Evolutionary conservation across 179 eudicot genomes (phyloP), one percentile per base, ranked within the genome.

Genomic region (Gypsophila paniculata): DNA sequence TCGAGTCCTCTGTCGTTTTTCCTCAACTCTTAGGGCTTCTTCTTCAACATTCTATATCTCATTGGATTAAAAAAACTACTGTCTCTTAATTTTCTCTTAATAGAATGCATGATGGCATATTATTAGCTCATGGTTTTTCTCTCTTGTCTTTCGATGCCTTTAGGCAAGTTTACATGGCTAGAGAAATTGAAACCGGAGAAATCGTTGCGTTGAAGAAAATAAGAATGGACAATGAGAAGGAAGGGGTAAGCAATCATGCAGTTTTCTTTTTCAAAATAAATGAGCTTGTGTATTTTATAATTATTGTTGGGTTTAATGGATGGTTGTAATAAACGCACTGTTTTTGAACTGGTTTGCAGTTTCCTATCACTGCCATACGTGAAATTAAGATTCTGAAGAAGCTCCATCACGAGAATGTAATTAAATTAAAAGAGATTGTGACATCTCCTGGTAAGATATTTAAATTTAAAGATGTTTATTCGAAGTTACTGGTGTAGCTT

Each of bases 381-480:
- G 99, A 94, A 80, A 91, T 94, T 62, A 94, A 94, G 84, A 91
- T 94, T 76, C 79, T 94, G 48, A 90, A 92, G 82, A 94, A 94
- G 87, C 88, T 94, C 80, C 96, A 92, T 58, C 99, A 94, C 68
- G 99, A 94, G 75, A 94, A 94, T 79, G 89, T 94, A 17, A 88
- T 94, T 68, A 85, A 87, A 82, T 77, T 94, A 65, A 91, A 90
- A 82, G 99, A 94, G 89, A 88, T 94, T 69, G 96, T 94, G 48
- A 89, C 97, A 68, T 94, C 99, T 60, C 88, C 90, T 69, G 97
- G 99, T 94, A 82, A 69, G 17, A 73, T 60, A 76, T 8, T 54
- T 39, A 17, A 15, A 22, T 22, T 68, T 69, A 38, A 62, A 46
- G 12, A 23, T 54, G 29, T 8, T n/a, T 21, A 34, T 48, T 36